These are phyloP conservation scores for Blastobotrys buckinghamii DNA, from an alignment of 1,139 yeast genomes.

Conservation along the genomic window DNA sequence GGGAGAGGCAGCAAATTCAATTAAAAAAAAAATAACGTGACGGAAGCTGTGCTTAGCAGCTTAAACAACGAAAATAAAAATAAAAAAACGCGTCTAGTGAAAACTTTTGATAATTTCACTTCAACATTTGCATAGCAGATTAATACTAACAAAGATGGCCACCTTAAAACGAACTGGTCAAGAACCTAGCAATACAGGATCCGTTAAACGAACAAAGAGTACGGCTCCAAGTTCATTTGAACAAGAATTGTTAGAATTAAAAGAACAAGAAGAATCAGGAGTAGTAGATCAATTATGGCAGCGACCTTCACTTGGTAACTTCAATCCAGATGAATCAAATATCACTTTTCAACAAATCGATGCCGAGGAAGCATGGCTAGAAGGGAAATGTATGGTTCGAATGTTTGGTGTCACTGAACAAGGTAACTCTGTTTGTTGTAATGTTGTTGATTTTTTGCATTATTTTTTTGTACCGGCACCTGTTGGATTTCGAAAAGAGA, in stretches of 20 bases:
- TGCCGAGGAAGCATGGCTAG: slow-evolving; percentile 69
- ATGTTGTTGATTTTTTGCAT: slow-evolving; percentile 82
- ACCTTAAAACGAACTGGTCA: slow-evolving; percentile 6
- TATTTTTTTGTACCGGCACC: slow-evolving; percentile 94
- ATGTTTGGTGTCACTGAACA: slow-evolving; percentile 87
- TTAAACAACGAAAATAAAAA: no score
- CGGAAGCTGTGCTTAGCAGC: no score
- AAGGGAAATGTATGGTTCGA: slow-evolving; percentile 56
- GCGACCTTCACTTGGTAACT: slow-evolving; percentile 49
- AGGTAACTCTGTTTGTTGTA: slow-evolving; percentile 86
- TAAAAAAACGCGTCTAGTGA: neutral
- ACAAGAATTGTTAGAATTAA: slow-evolving; percentile 32
- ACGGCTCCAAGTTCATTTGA: slow-evolving; percentile 38
- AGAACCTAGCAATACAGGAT: neutral
- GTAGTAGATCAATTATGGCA: slow-evolving; percentile 52
- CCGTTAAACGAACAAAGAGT: slow-evolving; percentile 17
- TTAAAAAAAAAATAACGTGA: no score
- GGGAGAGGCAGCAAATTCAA: no score
- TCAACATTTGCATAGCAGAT: no score
- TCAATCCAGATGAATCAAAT: slow-evolving; percentile 46
- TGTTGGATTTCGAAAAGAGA: slow-evolving; percentile 56
- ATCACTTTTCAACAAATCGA: slow-evolving; percentile 84
- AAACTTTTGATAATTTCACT: neutral
- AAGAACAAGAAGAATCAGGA: slow-evolving; percentile 12
- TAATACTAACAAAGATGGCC: slow-evolving; percentile 1